Conservation (phyloP, 768 basidiomycete genomes). For the Amanita phalloides region DNA sequence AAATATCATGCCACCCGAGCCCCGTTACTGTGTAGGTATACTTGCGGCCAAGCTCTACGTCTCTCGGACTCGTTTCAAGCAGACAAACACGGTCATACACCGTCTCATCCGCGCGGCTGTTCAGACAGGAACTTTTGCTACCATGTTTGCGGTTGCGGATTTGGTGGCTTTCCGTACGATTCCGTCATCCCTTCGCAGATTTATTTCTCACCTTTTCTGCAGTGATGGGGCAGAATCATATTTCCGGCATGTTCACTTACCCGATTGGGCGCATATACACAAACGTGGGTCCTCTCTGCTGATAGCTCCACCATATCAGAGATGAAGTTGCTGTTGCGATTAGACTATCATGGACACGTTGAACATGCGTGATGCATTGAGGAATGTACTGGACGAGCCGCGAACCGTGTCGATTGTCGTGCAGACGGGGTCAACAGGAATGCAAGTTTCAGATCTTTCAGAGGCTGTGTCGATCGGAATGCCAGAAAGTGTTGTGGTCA, state of each 20-base stretch:
- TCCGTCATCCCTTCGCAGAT: neutral
- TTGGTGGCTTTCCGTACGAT: constrained; percentile 6
- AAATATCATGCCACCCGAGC: neutral
- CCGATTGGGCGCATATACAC: constrained; percentile 10
- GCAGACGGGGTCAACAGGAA: neutral
- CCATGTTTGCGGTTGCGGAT: constrained; percentile 7
- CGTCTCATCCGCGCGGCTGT: constrained; percentile 8
- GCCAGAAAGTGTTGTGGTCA: too few species aligned
- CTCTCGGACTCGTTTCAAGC: constrained; percentile 4
- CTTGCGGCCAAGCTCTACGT: neutral
- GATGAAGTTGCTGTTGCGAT: neutral
- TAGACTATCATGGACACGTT: constrained; percentile 8
- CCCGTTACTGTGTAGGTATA: neutral
- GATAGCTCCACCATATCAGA: neutral
- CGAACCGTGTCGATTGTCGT: neutral
- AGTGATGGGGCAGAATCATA: constrained; percentile 2
- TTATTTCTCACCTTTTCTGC: neutral
- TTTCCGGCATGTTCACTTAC: constrained; percentile 7
- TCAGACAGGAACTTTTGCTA: constrained; percentile 7
- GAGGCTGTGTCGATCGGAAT: neutral
- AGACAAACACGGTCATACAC: constrained; percentile 6
- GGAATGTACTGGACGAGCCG: neutral
- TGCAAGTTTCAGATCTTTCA: neutral
- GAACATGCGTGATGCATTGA: neutral
- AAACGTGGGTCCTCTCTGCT: neutral